A percentile compares a stretch with the other conserved stretches of the same genome.
phyloP scores from a whole-genome alignment of 805 yeast species.

The Metschnikowia bowlesiae region DNA sequence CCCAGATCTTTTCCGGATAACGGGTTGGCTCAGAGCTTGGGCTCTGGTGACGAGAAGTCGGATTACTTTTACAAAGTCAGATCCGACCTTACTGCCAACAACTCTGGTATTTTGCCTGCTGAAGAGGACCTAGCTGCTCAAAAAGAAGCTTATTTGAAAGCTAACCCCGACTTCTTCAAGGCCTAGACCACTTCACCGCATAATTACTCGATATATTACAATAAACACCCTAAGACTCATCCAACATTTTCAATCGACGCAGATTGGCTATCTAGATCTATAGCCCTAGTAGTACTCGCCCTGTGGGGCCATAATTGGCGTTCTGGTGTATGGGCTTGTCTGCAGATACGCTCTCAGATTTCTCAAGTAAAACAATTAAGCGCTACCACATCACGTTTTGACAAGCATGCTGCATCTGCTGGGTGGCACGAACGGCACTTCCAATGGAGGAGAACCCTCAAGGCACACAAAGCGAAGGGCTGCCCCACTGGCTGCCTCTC shows the following conservation, averaged over 20 bases:
- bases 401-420: conserved; percentile 4
- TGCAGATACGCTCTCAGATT: conserved; percentile 3
- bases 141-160: conserved; percentile 29
- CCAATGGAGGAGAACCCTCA: background rate
- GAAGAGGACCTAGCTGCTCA: conserved; percentile 27
- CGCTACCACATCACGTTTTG: background rate
- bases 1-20: conserved; percentile 72
- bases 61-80: conserved; percentile 37
- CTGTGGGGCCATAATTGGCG: background rate
- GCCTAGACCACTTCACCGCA: conserved; percentile 5
- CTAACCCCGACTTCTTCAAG: conserved; percentile 34
- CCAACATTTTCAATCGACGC: background rate
- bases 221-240: background rate
- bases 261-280: background rate
- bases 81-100: conserved; percentile 37
- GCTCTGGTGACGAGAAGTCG: conserved; percentile 44
- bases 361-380: conserved; percentile 2
- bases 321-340: background rate
- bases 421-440: background rate
- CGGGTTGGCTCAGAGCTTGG: conserved; percentile 72
- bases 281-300: background rate
- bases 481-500: background rate
- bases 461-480: background rate
- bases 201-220: conserved; percentile 4
- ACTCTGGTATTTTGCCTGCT: conserved; percentile 32